Evolutionary conservation across 139 green algal species (phyloP), one percentile per base, ranked within the genome.

Genomic region (Gonium pectorale): DNA sequence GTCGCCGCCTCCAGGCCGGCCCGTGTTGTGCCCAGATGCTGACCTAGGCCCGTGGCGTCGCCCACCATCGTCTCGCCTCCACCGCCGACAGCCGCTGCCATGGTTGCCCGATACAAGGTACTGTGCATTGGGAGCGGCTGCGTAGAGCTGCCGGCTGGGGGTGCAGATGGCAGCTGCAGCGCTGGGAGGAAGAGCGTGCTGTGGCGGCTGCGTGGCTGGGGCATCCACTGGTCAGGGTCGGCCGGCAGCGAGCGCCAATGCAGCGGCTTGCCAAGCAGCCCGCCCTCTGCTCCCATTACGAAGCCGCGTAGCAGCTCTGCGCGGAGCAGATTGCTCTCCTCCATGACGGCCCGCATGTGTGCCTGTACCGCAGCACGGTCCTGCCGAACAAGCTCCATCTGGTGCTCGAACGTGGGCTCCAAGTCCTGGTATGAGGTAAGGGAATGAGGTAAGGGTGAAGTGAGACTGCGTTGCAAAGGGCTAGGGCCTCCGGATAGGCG

Each of bases 161-260:
- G 67, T 7, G 67, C 67, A 27, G 33, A 26, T 24, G 73, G 63
- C 49, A 72, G 75, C 60, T 88, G 73, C 31, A 92, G 56, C 22
- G 6, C 46, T 0, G 70, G 80, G 35, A 91, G 69, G 64, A 13
- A 80, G 44, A 88, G 63, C 2, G 81, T 62, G 56, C n/a, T 75
- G 68, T 92, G 89, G 31, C 89, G 80, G n/a, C 44, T 64, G 37
- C 83, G 80, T 7, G 81, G 44, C 59, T 59, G 77, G 31, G 75
- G 26, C 33, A 21, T 41, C 38, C 75, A 63, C 41, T 70, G 68
- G 7, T 24, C 79, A 3, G 70, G 72, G 67, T 85, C 63, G 21
- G 72, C 67, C 1, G 67, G 71, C 49, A 90, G 51, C 15, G 60
- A 67, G 15, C 33, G 59, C 89, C 89, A 92, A 59, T 49, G 64